A percentile compares a stretch with the other conserved stretches of the same genome.
phyloP scores from a whole-genome alignment of 768 basidiomycete genomes.

The Termitomyces heimii region DNA sequence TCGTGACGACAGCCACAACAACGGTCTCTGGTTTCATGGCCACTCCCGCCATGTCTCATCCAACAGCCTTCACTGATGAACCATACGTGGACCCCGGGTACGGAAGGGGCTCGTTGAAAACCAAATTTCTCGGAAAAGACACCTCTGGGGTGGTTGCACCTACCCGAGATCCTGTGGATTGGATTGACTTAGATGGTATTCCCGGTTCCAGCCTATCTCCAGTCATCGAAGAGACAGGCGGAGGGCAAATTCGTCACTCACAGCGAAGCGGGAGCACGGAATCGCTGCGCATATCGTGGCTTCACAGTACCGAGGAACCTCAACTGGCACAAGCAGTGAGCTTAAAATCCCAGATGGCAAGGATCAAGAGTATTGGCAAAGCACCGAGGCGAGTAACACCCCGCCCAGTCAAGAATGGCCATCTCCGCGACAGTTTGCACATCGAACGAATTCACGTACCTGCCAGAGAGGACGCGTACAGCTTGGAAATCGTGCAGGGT shows the following conservation, averaged over 20 bases:
- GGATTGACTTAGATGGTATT: conserved; percentile 13
- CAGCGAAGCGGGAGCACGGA: conserved; percentile 8
- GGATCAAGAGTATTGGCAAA: conserved; percentile 36
- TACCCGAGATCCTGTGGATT: not conserved
- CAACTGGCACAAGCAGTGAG: conserved; percentile 8
- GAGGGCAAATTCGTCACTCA: not conserved
- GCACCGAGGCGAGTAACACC: conserved; percentile 31
- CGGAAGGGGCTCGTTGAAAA: not conserved
- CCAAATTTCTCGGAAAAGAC: not conserved
- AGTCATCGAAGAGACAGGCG: conserved; percentile 5
- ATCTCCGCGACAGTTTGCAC: conserved; percentile 25
- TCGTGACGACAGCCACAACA: conserved; percentile 1
- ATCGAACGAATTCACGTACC: conserved; percentile 28
- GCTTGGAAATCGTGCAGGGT: conserved; percentile 19
- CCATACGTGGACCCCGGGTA: conserved; percentile 3
- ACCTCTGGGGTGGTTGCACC: not conserved
- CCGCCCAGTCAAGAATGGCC: conserved; percentile 18
- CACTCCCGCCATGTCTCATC: conserved; percentile 4
- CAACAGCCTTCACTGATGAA: conserved; percentile 1
- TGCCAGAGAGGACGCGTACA: conserved; percentile 15
- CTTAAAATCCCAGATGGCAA: conserved; percentile 13
- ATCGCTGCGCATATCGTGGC: conserved; percentile 13
- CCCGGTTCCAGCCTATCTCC: not conserved
- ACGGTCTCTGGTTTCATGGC: conserved; percentile 1
- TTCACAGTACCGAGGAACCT: conserved; percentile 12